Evolutionary conservation across 1,139 yeast genomes (phyloP).

Genomic region (Lodderomyces parapsilosis): DNA sequence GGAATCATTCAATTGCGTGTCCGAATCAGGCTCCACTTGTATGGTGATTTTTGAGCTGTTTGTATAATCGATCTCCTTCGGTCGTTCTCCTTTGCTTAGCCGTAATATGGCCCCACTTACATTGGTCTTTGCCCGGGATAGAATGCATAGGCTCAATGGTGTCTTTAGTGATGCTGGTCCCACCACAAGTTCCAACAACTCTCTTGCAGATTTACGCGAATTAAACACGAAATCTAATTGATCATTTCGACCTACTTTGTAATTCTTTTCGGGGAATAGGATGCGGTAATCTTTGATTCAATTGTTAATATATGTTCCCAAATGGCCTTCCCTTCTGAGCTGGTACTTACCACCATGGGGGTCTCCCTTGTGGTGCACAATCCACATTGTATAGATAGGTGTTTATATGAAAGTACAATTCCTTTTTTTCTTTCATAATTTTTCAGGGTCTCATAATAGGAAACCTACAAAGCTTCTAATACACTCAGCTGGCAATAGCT

Average conservation of each 20-base stretch:
- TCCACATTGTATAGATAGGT: slow-evolving; percentile 14
- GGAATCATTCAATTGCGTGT: slow-evolving; percentile 13
- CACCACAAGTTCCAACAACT: slow-evolving; percentile 22
- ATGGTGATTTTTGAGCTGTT: slow-evolving; percentile 17
- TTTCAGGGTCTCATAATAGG: background rate
- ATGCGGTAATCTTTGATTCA: background rate
- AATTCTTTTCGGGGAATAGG: slow-evolving; percentile 20
- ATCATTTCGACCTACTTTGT: slow-evolving; percentile 31
- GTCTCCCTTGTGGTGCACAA: slow-evolving; percentile 14
- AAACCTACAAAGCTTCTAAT: background rate
- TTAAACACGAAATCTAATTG: slow-evolving; percentile 17
- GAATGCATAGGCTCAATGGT: slow-evolving; percentile 21
- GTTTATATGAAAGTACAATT: background rate
- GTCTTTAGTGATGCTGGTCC: slow-evolving; percentile 18
- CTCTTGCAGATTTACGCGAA: slow-evolving; percentile 28
- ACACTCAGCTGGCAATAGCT: background rate
- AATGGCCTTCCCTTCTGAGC: background rate
- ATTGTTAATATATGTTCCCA: slow-evolving; percentile 6
- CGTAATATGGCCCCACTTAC: slow-evolving; percentile 29
- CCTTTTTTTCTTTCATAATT: background rate
- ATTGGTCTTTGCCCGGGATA: slow-evolving; percentile 31
- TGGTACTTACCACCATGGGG: slow-evolving; percentile 15
- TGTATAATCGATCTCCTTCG: slow-evolving; percentile 20
- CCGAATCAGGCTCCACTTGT: slow-evolving; percentile 6
- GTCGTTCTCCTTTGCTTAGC: slow-evolving; percentile 18